A percentile compares a stretch with the other conserved stretches of the same genome.
Conservation (phyloP, 345 rosid genomes). For the Euphorbia lathyris region DNA sequence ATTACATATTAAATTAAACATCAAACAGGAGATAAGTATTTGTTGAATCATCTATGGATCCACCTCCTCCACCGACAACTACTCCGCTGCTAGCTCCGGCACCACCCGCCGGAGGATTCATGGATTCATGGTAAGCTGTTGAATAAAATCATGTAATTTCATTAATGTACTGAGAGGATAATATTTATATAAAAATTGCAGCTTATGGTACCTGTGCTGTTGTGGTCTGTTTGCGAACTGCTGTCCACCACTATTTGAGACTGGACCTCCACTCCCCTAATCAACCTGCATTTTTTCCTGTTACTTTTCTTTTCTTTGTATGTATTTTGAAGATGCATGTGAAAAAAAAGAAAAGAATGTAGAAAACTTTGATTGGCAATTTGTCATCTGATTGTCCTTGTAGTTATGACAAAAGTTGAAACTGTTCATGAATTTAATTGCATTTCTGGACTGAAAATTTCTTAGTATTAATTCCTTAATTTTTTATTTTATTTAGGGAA, state of each 20-base stretch:
- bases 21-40: neutral
- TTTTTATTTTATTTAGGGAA: too few species aligned
- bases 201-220: conserved; percentile 54
- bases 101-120: conserved; percentile 31
- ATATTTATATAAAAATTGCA: conserved; percentile 13
- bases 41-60: conserved; percentile 42
- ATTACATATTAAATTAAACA: neutral
- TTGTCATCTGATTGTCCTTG: neutral
- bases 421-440: neutral
- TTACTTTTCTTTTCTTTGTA: neutral
- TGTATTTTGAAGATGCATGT: neutral
- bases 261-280: conserved; percentile 44
- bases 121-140: conserved; percentile 40
- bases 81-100: conserved; percentile 39
- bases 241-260: conserved; percentile 56
- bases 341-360: too few species aligned
- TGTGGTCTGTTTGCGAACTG: conserved; percentile 51
- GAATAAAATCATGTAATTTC: neutral
- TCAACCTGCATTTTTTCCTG: conserved; percentile 4
- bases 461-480: neutral
- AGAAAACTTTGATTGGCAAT: too few species aligned
- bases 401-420: neutral
- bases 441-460: neutral
- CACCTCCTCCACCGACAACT: conserved; percentile 12
- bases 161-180: too few species aligned